These are phyloP conservation scores for Diaporthe sp. DNA, from an alignment of 2,329 filamentous ascomycete genomes.

Conservation along the genomic window DNA sequence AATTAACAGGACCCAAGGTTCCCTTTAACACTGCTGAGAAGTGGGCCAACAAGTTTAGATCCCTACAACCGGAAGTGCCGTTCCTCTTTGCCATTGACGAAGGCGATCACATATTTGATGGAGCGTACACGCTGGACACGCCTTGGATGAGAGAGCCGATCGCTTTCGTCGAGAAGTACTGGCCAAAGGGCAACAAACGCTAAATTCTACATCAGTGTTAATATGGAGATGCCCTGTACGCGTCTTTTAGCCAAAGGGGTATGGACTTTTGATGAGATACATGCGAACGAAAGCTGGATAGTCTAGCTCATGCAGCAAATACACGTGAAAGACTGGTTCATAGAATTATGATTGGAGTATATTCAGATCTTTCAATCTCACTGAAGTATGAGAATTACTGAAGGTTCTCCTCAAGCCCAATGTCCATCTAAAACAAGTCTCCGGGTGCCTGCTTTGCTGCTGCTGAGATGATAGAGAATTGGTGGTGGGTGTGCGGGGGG, in stretches of 20 bases:
- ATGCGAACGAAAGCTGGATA: neutral
- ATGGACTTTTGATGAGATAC: neutral
- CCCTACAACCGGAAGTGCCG: conserved; percentile 34
- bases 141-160: neutral
- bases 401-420: neutral
- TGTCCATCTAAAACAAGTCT: neutral
- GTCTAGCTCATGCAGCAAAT: neutral
- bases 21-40: neutral
- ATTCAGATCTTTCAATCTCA: no score
- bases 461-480: neutral
- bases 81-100: conserved; percentile 22
- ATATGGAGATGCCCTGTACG: neutral
- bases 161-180: neutral
- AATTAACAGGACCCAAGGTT: neutral
- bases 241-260: neutral
- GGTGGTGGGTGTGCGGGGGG: no score
- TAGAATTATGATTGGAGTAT: neutral
- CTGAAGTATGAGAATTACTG: neutral
- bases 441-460: neutral
- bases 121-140: conserved; percentile 25
- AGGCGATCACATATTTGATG: conserved; percentile 37
- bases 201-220: neutral
- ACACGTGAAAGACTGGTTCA: neutral
- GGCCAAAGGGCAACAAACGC: neutral
- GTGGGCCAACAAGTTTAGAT: conserved; percentile 35